phyloP scores from a whole-genome alignment of 1,284 basidiomycete species.

The Austroboletus niveus region DNA sequence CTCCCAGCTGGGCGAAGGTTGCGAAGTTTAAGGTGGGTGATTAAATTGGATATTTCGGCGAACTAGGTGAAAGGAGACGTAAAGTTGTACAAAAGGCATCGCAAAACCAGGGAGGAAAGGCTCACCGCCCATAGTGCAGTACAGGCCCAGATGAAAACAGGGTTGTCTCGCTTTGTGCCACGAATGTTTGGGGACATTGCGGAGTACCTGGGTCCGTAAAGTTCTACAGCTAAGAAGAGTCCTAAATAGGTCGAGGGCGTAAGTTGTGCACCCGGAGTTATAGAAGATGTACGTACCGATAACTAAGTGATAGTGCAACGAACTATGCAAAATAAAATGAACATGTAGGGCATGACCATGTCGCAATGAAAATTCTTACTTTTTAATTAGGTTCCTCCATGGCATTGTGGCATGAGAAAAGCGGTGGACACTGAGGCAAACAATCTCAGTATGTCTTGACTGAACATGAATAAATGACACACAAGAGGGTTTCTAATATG shows the following conservation, averaged over 20 bases:
- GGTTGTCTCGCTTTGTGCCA: conserved; percentile 68
- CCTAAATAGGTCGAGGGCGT: conserved; percentile 34
- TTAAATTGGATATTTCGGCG: conserved; percentile 85
- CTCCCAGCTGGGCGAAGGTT: conserved; percentile 82
- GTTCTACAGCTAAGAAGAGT: conserved; percentile 70
- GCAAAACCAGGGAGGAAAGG: conserved; percentile 17
- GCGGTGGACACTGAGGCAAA: conserved; percentile 70
- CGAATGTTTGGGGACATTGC: conserved; percentile 59
- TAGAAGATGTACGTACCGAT: conserved; percentile 48
- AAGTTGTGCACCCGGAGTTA: neutral
- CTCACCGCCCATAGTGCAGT: conserved; percentile 75
- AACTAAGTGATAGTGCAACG: conserved; percentile 84
- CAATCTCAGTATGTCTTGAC: neutral
- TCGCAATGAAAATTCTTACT: conserved; percentile 49
- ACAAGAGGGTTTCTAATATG: conserved; percentile 92
- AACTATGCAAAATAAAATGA: conserved; percentile 46
- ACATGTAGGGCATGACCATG: neutral
- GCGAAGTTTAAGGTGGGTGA: conserved; percentile 81
- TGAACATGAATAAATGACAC: conserved; percentile 24
- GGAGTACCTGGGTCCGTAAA: conserved; percentile 76
- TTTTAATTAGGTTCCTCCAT: conserved; percentile 83
- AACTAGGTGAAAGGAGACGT: conserved; percentile 47
- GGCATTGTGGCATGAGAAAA: conserved; percentile 98
- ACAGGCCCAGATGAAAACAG: conserved; percentile 67
- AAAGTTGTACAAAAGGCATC: neutral